A percentile compares a stretch with the other conserved stretches of the same genome.
Evolutionary conservation across 2,329 filamentous ascomycete species (phyloP).

Genomic region (Daldinia eschscholtzii): DNA sequence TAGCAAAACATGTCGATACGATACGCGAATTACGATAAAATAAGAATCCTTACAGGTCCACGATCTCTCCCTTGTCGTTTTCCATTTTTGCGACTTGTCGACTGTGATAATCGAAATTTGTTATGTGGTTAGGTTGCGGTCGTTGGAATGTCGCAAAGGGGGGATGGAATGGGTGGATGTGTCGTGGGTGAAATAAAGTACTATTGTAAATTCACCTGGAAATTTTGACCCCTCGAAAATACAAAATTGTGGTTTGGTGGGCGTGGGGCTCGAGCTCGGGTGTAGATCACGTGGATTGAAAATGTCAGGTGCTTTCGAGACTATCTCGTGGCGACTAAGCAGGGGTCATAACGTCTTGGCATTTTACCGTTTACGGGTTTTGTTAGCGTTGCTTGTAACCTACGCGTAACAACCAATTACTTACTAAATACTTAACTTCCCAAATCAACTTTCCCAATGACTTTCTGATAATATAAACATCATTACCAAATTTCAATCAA

Average conservation of each 20-base stretch:
- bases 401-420: constrained; percentile 15
- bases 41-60: constrained; percentile 84
- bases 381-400: constrained; percentile 3
- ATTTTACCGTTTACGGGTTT: neutral
- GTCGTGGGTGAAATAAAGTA: constrained; percentile 36
- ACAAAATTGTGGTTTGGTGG: constrained; percentile 41
- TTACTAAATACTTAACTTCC: no score
- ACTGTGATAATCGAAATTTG: constrained; percentile 49
- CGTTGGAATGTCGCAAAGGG: constrained; percentile 24
- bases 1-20: constrained; percentile 1
- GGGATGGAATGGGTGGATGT: constrained; percentile 38
- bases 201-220: constrained; percentile 15
- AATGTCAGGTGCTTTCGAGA: constrained; percentile 50
- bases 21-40: neutral
- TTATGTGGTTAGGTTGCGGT: constrained; percentile 40
- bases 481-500: constrained; percentile 14
- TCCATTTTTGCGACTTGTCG: constrained; percentile 81
- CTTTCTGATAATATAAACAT: constrained; percentile 19
- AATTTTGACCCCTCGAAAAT: constrained; percentile 49
- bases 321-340: constrained; percentile 40
- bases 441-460: no score
- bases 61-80: constrained; percentile 99
- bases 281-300: constrained; percentile 44
- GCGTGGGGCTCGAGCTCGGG: constrained; percentile 41
- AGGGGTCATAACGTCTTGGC: constrained; percentile 22